phyloP scores from a whole-genome alignment of 352 stramenopile species.

The Pythium dissimile region DNA sequence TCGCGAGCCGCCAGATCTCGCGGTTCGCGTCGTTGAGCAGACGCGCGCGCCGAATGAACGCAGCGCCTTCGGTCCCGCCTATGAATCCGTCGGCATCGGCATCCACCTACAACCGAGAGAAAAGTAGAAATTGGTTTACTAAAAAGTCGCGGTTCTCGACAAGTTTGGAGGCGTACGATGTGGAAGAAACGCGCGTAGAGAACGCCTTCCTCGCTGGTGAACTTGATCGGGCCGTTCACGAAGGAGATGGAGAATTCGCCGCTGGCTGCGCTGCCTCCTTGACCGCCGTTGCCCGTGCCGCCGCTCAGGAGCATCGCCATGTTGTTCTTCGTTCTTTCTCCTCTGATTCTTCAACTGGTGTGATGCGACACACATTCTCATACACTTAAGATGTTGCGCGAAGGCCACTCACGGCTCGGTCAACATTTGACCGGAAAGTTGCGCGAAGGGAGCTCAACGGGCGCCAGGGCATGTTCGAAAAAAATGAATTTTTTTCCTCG shows the following conservation, averaged over 20 bases:
- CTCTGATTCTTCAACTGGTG: constrained; percentile 20
- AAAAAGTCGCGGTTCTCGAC: not conserved
- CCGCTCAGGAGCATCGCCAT: constrained; percentile 26
- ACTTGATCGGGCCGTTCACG: constrained; percentile 83
- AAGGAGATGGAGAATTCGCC: constrained; percentile 80
- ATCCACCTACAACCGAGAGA: constrained; percentile 51
- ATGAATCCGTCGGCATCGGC: constrained; percentile 74
- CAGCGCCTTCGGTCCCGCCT: constrained; percentile 66
- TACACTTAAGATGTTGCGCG: not conserved
- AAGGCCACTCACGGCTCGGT: not conserved
- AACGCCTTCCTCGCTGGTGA: constrained; percentile 73
- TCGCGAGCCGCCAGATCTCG: constrained; percentile 87
- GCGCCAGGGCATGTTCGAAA: too few relatives aligned
- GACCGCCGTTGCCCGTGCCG: not conserved
- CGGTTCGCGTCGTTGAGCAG: constrained; percentile 83
- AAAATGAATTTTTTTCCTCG: constrained; percentile 19
- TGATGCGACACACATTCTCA: constrained; percentile 17
- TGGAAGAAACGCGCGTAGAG: constrained; percentile 82
- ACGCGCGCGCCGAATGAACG: constrained; percentile 75
- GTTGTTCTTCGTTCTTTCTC: constrained; percentile 8
- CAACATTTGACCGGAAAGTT: not conserved
- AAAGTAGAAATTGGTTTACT: not conserved
- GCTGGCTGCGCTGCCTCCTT: not conserved
- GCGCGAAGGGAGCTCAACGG: constrained; percentile 2
- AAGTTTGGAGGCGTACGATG: constrained; percentile 39